A percentile compares a stretch with the other conserved stretches of the same genome.
Evolutionary conservation across 2,329 filamentous ascomycete genomes (phyloP).

Genomic region (Dothiorella sarmentorum): DNA sequence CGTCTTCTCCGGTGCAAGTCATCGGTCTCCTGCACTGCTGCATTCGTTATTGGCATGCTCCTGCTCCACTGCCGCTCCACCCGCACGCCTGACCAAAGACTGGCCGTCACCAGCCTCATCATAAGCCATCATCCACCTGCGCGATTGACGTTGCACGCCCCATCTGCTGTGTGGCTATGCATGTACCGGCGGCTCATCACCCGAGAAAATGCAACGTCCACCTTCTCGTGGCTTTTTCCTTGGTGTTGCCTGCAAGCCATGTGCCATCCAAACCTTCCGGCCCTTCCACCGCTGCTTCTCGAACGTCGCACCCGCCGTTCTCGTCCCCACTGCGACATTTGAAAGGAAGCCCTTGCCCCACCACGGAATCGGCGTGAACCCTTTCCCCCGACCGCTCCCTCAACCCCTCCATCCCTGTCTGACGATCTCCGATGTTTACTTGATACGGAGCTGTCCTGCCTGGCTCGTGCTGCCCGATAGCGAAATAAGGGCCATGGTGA

Average conservation of each 20-base stretch:
- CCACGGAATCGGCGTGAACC: background rate
- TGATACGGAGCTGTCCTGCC: background rate
- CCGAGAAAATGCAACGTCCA: background rate
- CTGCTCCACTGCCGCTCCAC: background rate
- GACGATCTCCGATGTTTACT: background rate
- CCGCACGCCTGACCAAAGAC: too few relatives aligned
- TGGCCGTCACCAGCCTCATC: constrained; percentile 3
- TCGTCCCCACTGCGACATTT: too few relatives aligned
- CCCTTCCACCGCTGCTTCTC: background rate
- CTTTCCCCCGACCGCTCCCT: background rate
- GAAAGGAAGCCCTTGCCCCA: too few relatives aligned
- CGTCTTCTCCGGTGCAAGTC: background rate
- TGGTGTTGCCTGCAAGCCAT: too few relatives aligned
- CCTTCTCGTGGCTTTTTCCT: constrained; percentile 9
- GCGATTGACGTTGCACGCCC: background rate
- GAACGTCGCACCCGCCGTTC: too few relatives aligned
- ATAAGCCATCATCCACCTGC: background rate
- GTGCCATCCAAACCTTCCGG: background rate
- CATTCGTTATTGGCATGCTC: background rate
- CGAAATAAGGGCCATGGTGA: background rate
- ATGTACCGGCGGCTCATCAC: background rate
- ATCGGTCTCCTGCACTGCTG: background rate
- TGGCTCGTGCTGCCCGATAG: background rate
- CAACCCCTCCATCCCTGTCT: background rate
- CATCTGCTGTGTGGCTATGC: background rate